Conservation (phyloP, 1,139 yeast genomes). For the Suhomyces atakaporum region DNA sequence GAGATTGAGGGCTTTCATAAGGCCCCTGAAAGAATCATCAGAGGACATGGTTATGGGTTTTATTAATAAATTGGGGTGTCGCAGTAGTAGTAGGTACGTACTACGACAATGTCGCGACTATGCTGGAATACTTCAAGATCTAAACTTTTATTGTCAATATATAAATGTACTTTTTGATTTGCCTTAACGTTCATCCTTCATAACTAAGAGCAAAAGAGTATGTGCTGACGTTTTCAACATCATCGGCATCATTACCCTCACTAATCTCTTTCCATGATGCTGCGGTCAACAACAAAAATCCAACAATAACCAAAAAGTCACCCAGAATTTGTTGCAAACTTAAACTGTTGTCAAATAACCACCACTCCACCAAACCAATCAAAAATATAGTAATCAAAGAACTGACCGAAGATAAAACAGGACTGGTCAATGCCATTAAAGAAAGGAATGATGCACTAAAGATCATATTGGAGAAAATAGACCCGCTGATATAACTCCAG, state of each 20-base stretch:
- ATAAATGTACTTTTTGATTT: neutral
- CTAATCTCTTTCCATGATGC: constrained; percentile 77
- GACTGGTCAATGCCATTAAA: constrained; percentile 81
- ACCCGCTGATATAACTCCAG: constrained; percentile 50
- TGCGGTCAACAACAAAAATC: constrained; percentile 66
- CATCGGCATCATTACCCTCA: constrained; percentile 65
- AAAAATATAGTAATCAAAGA: constrained; percentile 75
- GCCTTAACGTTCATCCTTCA: constrained; percentile 12
- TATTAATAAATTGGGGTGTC: no score
- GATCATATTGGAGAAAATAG: constrained; percentile 61
- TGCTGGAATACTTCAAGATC: no score
- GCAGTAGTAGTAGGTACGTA: neutral
- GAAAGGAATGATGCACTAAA: constrained; percentile 77
- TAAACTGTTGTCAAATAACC: constrained; percentile 59
- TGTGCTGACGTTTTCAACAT: constrained; percentile 46
- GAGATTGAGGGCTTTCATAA: constrained; percentile 43
- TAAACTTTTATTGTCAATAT: neutral
- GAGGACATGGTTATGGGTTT: no score
- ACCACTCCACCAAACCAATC: constrained; percentile 80
- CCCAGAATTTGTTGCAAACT: constrained; percentile 55
- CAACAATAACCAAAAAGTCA: constrained; percentile 59
- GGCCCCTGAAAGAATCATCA: constrained; percentile 33
- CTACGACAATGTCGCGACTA: neutral
- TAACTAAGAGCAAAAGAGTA: constrained; percentile 47
- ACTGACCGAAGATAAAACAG: constrained; percentile 82